Base-by-base conservation (phyloP, 805 yeast species). In the Alloascoidea hylecoeti region DNA sequence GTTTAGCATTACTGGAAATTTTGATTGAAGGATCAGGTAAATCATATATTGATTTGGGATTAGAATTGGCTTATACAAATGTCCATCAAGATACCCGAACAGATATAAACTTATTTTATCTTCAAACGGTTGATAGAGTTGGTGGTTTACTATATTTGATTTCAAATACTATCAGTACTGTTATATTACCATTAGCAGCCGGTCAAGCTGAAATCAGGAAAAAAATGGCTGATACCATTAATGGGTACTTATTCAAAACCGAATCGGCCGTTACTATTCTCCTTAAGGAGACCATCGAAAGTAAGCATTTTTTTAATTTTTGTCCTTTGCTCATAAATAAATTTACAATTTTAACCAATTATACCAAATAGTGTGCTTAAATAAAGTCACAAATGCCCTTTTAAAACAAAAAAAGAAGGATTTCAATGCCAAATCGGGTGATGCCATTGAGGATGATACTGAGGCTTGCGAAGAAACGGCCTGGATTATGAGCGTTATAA, bases 361-460 rank as follows among this genome's bases (percentile, higher is more conserved):
- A 9, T 23, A 9, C 30, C n/a, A n/a, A n/a, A n/a, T 23, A 23
- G 30, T 23, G 30, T 23, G 30, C n/a, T 61, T 71, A 9, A 61
- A 61, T 16, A 67, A 75, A 42, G 63, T 83, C 33, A 49, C 59
- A 4, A 52, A 58, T 15, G 59, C 78, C 15, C 51, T 79, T 33
- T 60, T 76, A 16, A 73, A 72, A 45, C 96, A 88, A 51, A 77
- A 76, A 55, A 72, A 72, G 51, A 80, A 75, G 44, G 96, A 89
- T 51, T 83, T 75, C 49, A 49, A 62, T 35, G 60, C 64, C 17
- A 60, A 63, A 55, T 52, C 74, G 19, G 30, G 30, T 27, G 44
- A 47, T 42, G 56, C 37, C 61, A 64, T 36, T 39, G 71, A 70
- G 40, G 77, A 78, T 4, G 82, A 77, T 47, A 83, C 95, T 0